Conservation (phyloP, 352 stramenopile species). For the Globisporangium middletonii region DNA sequence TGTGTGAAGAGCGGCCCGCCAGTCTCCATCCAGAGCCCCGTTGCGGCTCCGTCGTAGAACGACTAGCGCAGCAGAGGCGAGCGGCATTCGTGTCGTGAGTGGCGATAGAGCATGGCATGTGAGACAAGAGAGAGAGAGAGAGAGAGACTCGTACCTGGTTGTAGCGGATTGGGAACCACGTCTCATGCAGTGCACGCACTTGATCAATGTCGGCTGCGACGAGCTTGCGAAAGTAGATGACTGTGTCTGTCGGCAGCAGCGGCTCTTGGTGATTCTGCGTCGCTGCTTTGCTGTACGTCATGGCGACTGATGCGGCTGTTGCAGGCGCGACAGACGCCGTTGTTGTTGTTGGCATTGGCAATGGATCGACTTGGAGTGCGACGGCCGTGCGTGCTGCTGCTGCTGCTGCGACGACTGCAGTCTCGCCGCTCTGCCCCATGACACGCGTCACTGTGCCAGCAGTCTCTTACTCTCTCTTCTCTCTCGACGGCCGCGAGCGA, state of each 20-base stretch:
- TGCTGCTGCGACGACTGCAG: neutral
- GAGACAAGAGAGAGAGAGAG: neutral
- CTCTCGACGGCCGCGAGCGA: neutral
- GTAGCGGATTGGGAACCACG: constrained; percentile 97
- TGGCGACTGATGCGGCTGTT: neutral
- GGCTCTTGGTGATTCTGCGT: neutral
- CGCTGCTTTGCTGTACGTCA: constrained; percentile 1
- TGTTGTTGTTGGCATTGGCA: constrained; percentile 4
- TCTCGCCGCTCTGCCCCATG: constrained; percentile 8
- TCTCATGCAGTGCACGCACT: constrained; percentile 92
- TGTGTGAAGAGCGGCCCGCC: constrained; percentile 87
- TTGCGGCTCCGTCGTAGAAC: constrained; percentile 93
- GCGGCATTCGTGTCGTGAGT: neutral
- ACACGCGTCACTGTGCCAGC: neutral
- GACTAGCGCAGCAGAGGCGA: constrained; percentile 18
- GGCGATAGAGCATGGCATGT: neutral
- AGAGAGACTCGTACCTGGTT: constrained; percentile 49
- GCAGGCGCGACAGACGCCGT: neutral
- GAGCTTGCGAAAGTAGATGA: constrained; percentile 72
- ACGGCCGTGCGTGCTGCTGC: neutral
- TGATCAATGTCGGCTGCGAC: constrained; percentile 75
- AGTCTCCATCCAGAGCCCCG: constrained; percentile 83
- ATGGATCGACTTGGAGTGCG: constrained; percentile 12
- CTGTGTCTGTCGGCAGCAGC: constrained; percentile 13
- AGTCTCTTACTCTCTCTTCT: neutral